phyloP scores from a whole-genome alignment of 192 early-diverging fungal genomes.

The Podochytrium sp. region DNA sequence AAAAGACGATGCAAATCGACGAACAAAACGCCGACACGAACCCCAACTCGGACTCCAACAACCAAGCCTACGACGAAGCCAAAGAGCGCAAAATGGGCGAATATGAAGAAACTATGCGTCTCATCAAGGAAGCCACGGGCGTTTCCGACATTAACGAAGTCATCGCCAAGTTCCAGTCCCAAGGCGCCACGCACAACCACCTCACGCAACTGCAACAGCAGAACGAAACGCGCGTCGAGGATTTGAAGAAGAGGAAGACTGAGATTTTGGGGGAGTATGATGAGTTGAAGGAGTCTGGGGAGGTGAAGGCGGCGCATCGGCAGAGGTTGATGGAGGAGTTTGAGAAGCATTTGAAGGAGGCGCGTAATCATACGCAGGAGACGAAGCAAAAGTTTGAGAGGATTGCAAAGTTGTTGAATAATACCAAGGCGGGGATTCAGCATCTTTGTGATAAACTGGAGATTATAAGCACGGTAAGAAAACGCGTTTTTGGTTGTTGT shows the following conservation, averaged over 20 bases:
- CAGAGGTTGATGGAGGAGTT: constrained; percentile 56
- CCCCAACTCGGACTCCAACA: constrained; percentile 31
- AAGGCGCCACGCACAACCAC: constrained; percentile 62
- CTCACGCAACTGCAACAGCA: constrained; percentile 48
- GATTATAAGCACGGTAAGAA: constrained; percentile 50
- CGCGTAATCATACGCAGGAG: constrained; percentile 43
- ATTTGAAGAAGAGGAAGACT: constrained; percentile 52
- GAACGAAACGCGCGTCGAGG: constrained; percentile 53
- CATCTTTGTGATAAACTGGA: constrained; percentile 65
- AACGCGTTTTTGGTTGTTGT: not conserved
- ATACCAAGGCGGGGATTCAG: constrained; percentile 57
- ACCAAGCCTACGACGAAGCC: constrained; percentile 60
- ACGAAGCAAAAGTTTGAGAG: constrained; percentile 55
- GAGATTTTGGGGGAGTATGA: constrained; percentile 51
- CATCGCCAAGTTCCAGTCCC: constrained; percentile 63
- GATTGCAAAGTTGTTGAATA: constrained; percentile 50
- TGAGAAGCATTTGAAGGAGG: constrained; percentile 49
- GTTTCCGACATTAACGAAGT: constrained; percentile 64
- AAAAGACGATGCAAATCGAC: constrained; percentile 49
- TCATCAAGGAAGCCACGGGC: constrained; percentile 68
- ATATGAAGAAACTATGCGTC: constrained; percentile 65
- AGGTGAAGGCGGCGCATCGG: constrained; percentile 42
- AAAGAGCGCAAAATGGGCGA: constrained; percentile 57
- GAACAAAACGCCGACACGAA: constrained; percentile 45
- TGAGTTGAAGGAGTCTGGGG: constrained; percentile 52